A percentile compares a stretch with the other conserved stretches of the same genome.
These are phyloP conservation scores for Naganishia sp. DNA, from an alignment of 1,284 basidiomycete species.

Conservation along the genomic window DNA sequence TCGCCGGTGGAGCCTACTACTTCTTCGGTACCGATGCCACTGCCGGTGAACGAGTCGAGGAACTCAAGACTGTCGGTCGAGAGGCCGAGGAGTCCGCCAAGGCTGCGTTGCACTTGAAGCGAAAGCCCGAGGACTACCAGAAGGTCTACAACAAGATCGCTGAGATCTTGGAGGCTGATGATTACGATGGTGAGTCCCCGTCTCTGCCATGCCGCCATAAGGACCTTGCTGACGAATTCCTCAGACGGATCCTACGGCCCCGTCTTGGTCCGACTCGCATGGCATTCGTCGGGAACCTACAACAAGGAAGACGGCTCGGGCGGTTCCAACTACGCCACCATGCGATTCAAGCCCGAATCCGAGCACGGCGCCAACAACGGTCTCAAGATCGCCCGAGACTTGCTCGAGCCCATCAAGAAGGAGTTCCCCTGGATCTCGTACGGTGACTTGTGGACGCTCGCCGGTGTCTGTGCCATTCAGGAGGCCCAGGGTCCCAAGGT, in stretches of 20 bases:
- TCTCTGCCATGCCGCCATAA: not conserved
- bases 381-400: constrained; percentile 73
- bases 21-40: constrained; percentile 48
- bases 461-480: constrained; percentile 69
- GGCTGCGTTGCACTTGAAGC: constrained; percentile 51
- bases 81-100: constrained; percentile 65
- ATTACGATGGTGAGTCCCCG: constrained; percentile 71
- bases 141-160: constrained; percentile 90
- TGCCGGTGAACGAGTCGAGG: constrained; percentile 56
- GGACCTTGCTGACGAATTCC: constrained; percentile 1
- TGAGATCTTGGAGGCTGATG: constrained; percentile 71
- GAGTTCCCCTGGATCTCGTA: constrained; percentile 85
- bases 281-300: constrained; percentile 89
- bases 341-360: constrained; percentile 87
- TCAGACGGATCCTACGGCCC: constrained; percentile 89
- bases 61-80: constrained; percentile 61
- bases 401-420: constrained; percentile 85
- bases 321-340: constrained; percentile 88
- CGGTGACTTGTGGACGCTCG: constrained; percentile 92
- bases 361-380: constrained; percentile 86
- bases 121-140: constrained; percentile 69
- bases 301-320: constrained; percentile 84
- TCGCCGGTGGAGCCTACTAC: constrained; percentile 50
- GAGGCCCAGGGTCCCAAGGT: constrained; percentile 63
- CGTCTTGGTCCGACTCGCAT: constrained; percentile 87